Evolutionary conservation across 2,329 filamentous ascomycete species (phyloP).

Genomic region (Eutypa lata): DNA sequence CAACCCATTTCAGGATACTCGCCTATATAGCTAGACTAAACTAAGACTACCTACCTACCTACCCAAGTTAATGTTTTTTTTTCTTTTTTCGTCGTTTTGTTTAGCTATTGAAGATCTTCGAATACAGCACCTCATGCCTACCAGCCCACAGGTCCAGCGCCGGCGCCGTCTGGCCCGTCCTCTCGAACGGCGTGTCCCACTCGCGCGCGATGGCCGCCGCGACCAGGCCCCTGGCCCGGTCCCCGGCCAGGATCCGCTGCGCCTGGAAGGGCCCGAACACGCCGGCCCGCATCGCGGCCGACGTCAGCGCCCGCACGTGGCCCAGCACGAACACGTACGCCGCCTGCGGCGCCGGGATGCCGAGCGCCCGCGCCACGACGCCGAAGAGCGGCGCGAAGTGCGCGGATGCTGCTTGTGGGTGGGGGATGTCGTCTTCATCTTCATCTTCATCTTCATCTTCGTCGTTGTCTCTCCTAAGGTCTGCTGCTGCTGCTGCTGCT

Average conservation of each 20-base stretch:
- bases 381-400: slow-evolving; percentile 73
- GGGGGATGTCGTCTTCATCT: slow-evolving; percentile 3
- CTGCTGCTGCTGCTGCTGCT: background rate
- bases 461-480: background rate
- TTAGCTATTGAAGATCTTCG: slow-evolving; percentile 80
- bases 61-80: too few species aligned
- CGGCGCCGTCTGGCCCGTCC: slow-evolving; percentile 72
- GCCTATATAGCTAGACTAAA: too few species aligned
- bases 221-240: slow-evolving; percentile 56
- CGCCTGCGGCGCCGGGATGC: slow-evolving; percentile 58
- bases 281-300: slow-evolving; percentile 72
- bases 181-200: slow-evolving; percentile 56
- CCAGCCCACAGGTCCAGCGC: slow-evolving; percentile 82
- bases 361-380: slow-evolving; percentile 58
- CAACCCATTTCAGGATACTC: too few species aligned
- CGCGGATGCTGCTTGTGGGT: slow-evolving; percentile 44
- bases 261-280: slow-evolving; percentile 80
- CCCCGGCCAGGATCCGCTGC: slow-evolving; percentile 67
- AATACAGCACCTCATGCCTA: slow-evolving; percentile 78
- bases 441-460: background rate
- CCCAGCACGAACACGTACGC: slow-evolving; percentile 74
- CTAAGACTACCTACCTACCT: too few species aligned
- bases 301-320: slow-evolving; percentile 73
- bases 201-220: slow-evolving; percentile 56
- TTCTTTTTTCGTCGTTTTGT: too few species aligned